These are phyloP conservation scores for Camptophora hylomeconis DNA, from an alignment of 2,329 filamentous ascomycete species.

Conservation along the genomic window DNA sequence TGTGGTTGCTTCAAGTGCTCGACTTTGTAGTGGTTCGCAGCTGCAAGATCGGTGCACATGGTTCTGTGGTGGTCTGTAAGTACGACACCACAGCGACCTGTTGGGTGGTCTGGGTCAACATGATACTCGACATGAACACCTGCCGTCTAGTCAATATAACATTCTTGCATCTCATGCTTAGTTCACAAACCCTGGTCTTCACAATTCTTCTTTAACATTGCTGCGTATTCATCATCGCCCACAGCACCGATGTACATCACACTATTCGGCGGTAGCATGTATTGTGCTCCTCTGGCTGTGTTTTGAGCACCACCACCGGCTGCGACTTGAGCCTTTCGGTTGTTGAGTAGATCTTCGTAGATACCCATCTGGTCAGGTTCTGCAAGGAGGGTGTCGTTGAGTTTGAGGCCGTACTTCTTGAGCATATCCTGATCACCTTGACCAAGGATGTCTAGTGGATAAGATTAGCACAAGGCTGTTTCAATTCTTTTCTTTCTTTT, in stretches of 20 bases:
- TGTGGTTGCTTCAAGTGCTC: constrained; percentile 83
- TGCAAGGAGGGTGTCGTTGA: constrained; percentile 94
- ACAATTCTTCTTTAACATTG: constrained; percentile 75
- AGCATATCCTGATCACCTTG: constrained; percentile 65
- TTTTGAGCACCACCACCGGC: constrained; percentile 96
- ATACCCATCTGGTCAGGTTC: constrained; percentile 53
- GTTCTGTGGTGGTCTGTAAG: constrained; percentile 94
- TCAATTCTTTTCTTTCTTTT: constrained; percentile 1
- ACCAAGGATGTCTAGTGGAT: constrained; percentile 69
- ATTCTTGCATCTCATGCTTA: constrained; percentile 3
- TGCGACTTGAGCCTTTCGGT: constrained; percentile 86
- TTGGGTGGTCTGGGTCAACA: constrained; percentile 69
- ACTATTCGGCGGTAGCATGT: constrained; percentile 79
- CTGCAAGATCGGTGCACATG: constrained; percentile 88
- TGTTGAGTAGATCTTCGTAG: constrained; percentile 87
- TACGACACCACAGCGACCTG: constrained; percentile 87
- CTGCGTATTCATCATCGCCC: constrained; percentile 89
- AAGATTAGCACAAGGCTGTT: constrained; percentile 14
- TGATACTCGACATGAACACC: constrained; percentile 72
- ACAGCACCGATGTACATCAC: constrained; percentile 90
- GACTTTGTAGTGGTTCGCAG: constrained; percentile 92
- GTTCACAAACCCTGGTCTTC: constrained; percentile 60
- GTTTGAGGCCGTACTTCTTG: constrained; percentile 83
- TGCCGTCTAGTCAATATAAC: constrained; percentile 3
- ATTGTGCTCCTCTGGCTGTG: constrained; percentile 83